Conservation (phyloP, 768 basidiomycete species). For the Infundibulicybe gibba region DNA sequence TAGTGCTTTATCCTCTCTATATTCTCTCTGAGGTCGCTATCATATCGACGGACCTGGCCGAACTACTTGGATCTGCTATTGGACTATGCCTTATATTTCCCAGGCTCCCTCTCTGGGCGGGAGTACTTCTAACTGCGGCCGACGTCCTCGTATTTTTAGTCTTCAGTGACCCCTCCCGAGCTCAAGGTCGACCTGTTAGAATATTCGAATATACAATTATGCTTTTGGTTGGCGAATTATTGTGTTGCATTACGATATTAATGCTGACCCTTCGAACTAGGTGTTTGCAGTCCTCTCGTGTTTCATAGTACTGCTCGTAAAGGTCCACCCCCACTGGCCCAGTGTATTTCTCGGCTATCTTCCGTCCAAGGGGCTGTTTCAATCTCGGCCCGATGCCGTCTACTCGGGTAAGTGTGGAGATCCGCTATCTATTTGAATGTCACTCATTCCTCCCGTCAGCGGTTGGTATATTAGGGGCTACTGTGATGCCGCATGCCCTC, state of each 20-base stretch:
- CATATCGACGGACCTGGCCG: constrained; percentile 67
- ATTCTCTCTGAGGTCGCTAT: constrained; percentile 54
- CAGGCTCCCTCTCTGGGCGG: constrained; percentile 50
- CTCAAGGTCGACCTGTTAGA: constrained; percentile 48
- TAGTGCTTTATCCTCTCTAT: constrained; percentile 55
- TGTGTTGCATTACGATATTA: constrained; percentile 4
- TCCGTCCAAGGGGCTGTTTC: constrained; percentile 52
- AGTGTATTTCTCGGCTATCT: constrained; percentile 65
- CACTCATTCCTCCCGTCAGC: constrained; percentile 30
- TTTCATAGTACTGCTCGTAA: constrained; percentile 63
- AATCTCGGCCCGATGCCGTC: constrained; percentile 41
- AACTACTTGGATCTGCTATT: constrained; percentile 67
- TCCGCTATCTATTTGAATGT: constrained; percentile 7
- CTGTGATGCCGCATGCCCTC: constrained; percentile 92
- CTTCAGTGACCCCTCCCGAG: constrained; percentile 55
- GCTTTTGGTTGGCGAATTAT: constrained; percentile 40
- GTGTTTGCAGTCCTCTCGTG: constrained; percentile 61
- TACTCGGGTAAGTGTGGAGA: constrained; percentile 40
- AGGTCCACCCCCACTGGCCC: constrained; percentile 61
- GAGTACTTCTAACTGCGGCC: constrained; percentile 51
- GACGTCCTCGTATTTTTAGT: constrained; percentile 61
- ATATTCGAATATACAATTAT: constrained; percentile 56
- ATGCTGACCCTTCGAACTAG: constrained; percentile 24
- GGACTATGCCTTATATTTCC: constrained; percentile 65
- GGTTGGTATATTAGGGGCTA: constrained; percentile 77